A percentile compares a stretch with the other conserved stretches of the same genome.
Conservation (phyloP, 2,329 filamentous ascomycete species). For the Calonectria fujianensis region DNA sequence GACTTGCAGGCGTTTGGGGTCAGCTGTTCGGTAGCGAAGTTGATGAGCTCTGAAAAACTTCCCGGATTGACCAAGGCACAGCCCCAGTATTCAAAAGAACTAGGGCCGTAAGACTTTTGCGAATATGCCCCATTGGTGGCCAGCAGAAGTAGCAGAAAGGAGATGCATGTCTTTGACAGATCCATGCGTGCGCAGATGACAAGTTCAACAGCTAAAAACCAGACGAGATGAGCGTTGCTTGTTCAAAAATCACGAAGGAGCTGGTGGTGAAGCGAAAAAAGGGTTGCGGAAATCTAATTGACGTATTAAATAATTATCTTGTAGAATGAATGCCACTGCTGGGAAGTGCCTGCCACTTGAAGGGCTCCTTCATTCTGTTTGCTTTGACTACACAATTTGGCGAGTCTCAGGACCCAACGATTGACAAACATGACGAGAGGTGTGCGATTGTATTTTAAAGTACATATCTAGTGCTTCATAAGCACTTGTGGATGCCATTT, state of each 20-base stretch:
- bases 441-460: too few relatives aligned
- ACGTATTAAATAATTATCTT: not conserved
- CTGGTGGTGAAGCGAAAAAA: not conserved
- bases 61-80: slow-evolving; percentile 48
- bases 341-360: not conserved
- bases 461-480: not conserved
- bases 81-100: slow-evolving; percentile 52
- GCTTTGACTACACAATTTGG: not conserved
- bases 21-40: slow-evolving; percentile 43
- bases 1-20: slow-evolving; percentile 47
- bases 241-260: not conserved
- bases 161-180: slow-evolving; percentile 46
- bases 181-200: not conserved
- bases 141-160: slow-evolving; percentile 49
- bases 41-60: slow-evolving; percentile 42
- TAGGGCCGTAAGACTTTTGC: slow-evolving; percentile 45
- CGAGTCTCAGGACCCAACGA: too few relatives aligned
- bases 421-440: too few relatives aligned
- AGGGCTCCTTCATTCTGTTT: not conserved
- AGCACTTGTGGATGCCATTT: not conserved
- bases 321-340: not conserved
- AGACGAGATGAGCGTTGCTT: too few relatives aligned
- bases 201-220: too few relatives aligned
- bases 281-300: not conserved
- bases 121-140: slow-evolving; percentile 43